phyloP scores from a whole-genome alignment of 176 grass and related monocot species.

The Musa beccarii region DNA sequence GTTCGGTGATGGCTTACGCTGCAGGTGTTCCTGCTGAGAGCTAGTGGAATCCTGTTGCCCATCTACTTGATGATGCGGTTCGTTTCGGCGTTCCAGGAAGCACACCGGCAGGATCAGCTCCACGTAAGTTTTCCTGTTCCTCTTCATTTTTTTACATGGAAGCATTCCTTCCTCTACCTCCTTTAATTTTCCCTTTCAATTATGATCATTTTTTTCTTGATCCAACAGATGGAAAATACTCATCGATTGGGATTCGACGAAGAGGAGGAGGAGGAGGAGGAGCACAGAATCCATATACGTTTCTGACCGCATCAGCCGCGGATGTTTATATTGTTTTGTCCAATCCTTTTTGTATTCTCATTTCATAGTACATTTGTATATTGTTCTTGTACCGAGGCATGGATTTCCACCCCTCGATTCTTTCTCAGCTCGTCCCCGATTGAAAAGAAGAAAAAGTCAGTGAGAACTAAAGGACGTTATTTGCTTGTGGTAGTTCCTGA shows the following conservation, averaged over 20 bases:
- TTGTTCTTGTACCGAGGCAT: too few species aligned
- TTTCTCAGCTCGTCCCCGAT: too few species aligned
- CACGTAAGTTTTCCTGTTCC: slow-evolving; percentile 28
- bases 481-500: too few species aligned
- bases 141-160: slow-evolving; percentile 2
- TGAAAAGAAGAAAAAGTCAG: too few species aligned
- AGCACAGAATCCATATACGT: neutral
- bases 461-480: too few species aligned
- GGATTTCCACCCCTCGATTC: too few species aligned
- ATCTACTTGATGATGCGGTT: slow-evolving; percentile 43
- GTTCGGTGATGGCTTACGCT: too few species aligned
- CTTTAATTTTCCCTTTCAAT: neutral
- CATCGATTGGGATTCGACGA: neutral
- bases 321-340: neutral
- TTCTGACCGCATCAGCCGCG: neutral
- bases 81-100: slow-evolving; percentile 36
- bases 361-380: too few species aligned
- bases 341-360: too few species aligned
- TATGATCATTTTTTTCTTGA: neutral
- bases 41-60: slow-evolving; percentile 55
- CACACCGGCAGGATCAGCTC: slow-evolving; percentile 34
- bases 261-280: neutral
- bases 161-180: neutral
- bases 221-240: neutral
- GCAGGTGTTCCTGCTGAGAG: slow-evolving; percentile 53